Conservation (phyloP, 2,329 filamentous ascomycete species). For the Fusarium fujikuroi region DNA sequence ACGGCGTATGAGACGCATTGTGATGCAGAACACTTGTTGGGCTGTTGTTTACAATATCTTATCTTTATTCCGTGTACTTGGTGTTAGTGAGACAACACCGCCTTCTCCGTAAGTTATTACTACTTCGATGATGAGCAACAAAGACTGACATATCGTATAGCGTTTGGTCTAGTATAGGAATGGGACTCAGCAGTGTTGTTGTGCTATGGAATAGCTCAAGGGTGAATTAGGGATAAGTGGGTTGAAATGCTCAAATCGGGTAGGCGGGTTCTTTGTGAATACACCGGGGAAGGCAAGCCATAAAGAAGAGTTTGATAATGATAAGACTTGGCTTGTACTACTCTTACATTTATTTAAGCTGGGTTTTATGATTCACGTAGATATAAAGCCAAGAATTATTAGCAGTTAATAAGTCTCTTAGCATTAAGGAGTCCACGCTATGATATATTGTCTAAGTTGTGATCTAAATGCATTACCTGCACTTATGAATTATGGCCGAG, state of each 20-base stretch:
- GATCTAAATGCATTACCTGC: no score
- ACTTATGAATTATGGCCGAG: no score
- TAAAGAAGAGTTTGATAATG: no score
- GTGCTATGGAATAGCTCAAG: neutral
- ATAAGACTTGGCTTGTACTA: no score
- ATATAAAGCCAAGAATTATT: rapidly evolving
- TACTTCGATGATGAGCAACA: rapidly evolving
- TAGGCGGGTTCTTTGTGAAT: no score
- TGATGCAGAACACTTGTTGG: neutral
- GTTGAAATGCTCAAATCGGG: rapidly evolving
- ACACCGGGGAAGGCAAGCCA: neutral
- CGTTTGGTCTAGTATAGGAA: neutral
- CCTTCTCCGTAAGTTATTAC: neutral
- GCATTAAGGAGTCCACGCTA: no score
- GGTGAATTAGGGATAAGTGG: no score
- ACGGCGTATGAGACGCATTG: neutral
- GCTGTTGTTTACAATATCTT: neutral
- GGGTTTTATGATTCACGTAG: no score
- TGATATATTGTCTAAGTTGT: no score
- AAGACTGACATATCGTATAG: neutral
- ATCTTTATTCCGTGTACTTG: neutral
- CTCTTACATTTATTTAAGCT: no score
- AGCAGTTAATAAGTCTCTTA: no score
- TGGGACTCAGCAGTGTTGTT: rapidly evolving
- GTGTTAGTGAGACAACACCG: neutral